These are phyloP conservation scores for Mycena venus DNA, from an alignment of 768 basidiomycete species.

Conservation along the genomic window DNA sequence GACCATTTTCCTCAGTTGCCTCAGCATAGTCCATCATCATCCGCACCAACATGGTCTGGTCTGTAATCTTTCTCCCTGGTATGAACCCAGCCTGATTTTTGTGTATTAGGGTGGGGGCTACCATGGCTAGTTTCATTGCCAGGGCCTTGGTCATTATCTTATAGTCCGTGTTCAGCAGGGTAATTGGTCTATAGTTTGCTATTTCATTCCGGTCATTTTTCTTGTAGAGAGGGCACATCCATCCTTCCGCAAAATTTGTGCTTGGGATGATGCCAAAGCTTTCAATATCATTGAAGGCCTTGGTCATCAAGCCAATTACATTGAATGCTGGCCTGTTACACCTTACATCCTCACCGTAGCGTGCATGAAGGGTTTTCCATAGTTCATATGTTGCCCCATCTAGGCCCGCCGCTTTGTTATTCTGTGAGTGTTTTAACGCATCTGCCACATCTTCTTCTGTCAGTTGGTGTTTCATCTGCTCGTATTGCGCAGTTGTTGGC, in stretches of 20 bases:
- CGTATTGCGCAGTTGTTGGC: neutral
- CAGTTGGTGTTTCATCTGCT: neutral
- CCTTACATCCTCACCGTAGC: neutral
- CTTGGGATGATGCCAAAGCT: neutral
- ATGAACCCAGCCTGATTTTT: constrained; percentile 37
- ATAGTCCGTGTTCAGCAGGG: neutral
- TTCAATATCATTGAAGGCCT: neutral
- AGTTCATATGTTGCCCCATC: neutral
- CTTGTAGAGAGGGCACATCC: neutral
- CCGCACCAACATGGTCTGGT: constrained; percentile 36
- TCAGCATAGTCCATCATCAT: constrained; percentile 19
- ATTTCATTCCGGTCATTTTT: neutral
- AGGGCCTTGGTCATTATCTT: neutral
- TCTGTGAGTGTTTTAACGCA: neutral
- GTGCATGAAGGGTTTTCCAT: neutral
- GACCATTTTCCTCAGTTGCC: constrained; percentile 20
- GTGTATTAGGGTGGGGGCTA: neutral
- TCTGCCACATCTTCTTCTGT: neutral
- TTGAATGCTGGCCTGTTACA: neutral
- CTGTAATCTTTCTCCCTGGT: constrained; percentile 25
- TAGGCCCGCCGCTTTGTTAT: neutral
- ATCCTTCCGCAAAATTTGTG: neutral
- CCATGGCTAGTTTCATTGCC: neutral
- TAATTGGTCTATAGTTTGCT: neutral
- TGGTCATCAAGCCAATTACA: neutral